Base-by-base conservation (phyloP, 2,329 filamentous ascomycete genomes). In the Alternaria arbusti region DNA sequence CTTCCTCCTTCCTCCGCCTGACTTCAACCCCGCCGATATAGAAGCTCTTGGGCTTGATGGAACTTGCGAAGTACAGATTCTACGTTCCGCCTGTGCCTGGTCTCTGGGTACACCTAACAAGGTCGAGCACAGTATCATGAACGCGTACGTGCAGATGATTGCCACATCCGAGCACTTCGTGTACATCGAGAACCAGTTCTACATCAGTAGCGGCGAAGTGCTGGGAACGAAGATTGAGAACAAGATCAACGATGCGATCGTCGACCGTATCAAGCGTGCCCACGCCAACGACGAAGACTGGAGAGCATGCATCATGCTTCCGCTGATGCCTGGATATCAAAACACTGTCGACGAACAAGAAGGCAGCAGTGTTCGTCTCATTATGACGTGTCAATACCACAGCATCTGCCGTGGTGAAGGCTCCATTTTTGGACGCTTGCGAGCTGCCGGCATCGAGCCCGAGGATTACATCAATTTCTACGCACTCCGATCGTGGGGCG, bases 101-200 rank as follows among this genome's bases (percentile, higher is more conserved):
- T 98, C 95, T 1, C 86, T 97, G 2, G 96, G 96, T 15, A 94
- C 94, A 13, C 86, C 87, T 1, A 91, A 93, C 59, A 88, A 93
- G 63, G 92, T 91, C 1, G 96, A 99, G 78, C 90, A 94, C 79
- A 98, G 95, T 76, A 98, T 99, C 76, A 94, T 97, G 86, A 96
- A 91, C 67, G 95, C 96, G 4, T 98, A 98, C 75, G 87, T 96
- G 70, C 96, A 96, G 78, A 89, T 97, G 84, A 99, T 99, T 70
- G 91, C 96, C 69, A 91, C 95, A 68, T 97, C 94, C 2, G 93
- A 99, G 51, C 96, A 98, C 79, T 97, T 97, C 74, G 93, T 98
- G 55, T 98, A 99, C 80, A 97, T 98, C 69, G 96, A 99, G 79
- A 99, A 99, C 77, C 96, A 99, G 76, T 99, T 98, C 82, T 99